Conservation (phyloP, 192 early-diverging fungal species). For the Gonapodya prolifera region DNA sequence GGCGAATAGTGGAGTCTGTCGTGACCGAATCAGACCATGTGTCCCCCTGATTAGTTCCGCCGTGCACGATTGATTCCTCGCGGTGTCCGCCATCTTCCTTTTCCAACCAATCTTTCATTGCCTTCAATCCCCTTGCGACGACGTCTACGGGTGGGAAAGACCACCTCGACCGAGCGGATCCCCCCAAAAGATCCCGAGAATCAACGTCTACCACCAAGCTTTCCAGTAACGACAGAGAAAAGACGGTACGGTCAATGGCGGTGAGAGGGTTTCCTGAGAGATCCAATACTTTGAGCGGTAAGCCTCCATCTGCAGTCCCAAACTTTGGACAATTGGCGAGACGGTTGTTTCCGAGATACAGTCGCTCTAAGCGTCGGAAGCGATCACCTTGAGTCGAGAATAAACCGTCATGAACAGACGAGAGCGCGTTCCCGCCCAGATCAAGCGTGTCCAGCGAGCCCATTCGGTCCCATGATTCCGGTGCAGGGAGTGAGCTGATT, state of each 20-base stretch:
- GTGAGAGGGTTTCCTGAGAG: not conserved
- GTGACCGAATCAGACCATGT: not conserved
- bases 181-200: not conserved
- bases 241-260: not conserved
- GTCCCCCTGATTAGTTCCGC: not conserved
- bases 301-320: not conserved
- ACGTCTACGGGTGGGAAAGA: not conserved
- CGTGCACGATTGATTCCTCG: not conserved
- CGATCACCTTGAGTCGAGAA: not conserved
- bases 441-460: not conserved
- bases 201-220: not conserved
- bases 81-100: not conserved
- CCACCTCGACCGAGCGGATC: not conserved
- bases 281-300: not conserved
- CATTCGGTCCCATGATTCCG: not conserved
- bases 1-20: not conserved
- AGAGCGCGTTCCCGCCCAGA: not conserved
- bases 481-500: not conserved
- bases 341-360: not conserved
- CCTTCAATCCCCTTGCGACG: not conserved
- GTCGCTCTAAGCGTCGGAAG: not conserved
- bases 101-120: not conserved
- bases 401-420: not conserved
- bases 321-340: not conserved
- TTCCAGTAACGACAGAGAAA: not conserved